Evolutionary conservation across 2,329 filamentous ascomycete genomes (phyloP).

Genomic region (Lojkania enalia): DNA sequence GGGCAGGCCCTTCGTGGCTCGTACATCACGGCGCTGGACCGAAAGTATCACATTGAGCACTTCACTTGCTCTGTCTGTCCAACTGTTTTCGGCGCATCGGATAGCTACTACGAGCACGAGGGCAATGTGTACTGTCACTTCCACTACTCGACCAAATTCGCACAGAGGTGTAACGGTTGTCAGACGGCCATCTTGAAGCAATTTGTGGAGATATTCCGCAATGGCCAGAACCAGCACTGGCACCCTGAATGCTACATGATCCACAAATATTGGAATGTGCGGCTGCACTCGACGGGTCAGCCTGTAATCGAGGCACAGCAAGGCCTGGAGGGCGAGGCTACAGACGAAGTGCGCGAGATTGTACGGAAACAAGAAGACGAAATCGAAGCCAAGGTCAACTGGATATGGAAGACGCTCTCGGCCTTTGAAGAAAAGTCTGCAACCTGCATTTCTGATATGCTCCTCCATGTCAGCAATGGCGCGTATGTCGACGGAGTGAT

Average conservation of each 20-base stretch:
- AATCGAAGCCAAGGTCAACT: conserved; percentile 97
- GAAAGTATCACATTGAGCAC: conserved; percentile 96
- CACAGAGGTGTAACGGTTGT: conserved; percentile 93
- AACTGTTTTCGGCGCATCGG: conserved; percentile 96
- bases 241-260: conserved; percentile 99
- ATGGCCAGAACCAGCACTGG: conserved; percentile 98
- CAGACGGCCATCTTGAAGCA: conserved; percentile 97
- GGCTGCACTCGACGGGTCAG: conserved; percentile 59
- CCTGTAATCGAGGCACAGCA: conserved; percentile 41
- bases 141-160: conserved; percentile 97
- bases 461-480: conserved; percentile 96
- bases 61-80: conserved; percentile 97
- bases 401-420: conserved; percentile 96
- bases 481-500: conserved; percentile 94
- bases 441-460: conserved; percentile 98
- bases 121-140: conserved; percentile 97
- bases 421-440: conserved; percentile 97
- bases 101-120: conserved; percentile 99
- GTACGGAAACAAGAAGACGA: conserved; percentile 86
- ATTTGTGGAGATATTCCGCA: conserved; percentile 98
- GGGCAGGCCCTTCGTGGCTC: conserved; percentile 91
- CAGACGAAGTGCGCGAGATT: conserved; percentile 69
- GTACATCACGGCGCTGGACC: conserved; percentile 95
- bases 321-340: conserved; percentile 57
- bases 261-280: conserved; percentile 99